Conservation (phyloP, 176 grass and related monocot species). For the barley (Hordeum vulgare) region DNA sequence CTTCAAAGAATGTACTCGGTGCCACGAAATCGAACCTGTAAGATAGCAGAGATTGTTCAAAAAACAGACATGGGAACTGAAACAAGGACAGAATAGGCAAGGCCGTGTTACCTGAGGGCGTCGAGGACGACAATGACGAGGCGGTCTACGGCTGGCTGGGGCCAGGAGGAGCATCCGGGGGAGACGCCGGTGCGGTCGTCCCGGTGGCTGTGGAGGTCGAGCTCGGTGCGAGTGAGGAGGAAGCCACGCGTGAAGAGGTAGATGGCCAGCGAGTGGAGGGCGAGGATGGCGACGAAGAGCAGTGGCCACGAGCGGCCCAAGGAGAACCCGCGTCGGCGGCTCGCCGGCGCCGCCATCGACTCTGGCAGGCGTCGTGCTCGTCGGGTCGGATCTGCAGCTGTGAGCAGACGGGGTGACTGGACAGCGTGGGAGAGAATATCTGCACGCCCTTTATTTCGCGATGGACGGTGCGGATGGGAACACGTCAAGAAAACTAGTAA, state of each 20-base stretch:
- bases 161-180: slow-evolving; percentile 44
- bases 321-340: not conserved
- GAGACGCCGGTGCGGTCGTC: slow-evolving; percentile 42
- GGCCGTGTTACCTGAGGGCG: slow-evolving; percentile 49
- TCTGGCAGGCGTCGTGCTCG: not conserved
- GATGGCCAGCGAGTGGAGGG: slow-evolving; percentile 42
- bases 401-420: not conserved
- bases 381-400: not conserved
- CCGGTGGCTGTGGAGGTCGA: slow-evolving; percentile 57
- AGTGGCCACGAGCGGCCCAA: slow-evolving; percentile 11
- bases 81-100: not conserved
- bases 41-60: not conserved
- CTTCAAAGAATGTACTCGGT: slow-evolving; percentile 80
- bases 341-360: slow-evolving; percentile 24
- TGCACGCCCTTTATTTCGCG: not conserved
- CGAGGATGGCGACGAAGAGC: slow-evolving; percentile 50
- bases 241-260: slow-evolving; percentile 97
- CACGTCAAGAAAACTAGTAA: not conserved
- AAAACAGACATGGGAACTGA: not conserved
- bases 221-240: slow-evolving; percentile 91
- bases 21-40: slow-evolving; percentile 93
- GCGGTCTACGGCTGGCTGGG: slow-evolving; percentile 52
- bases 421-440: not conserved
- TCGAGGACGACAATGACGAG: slow-evolving; percentile 77
- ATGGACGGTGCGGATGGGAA: not conserved